phyloP scores from a whole-genome alignment of 768 basidiomycete genomes.

The Termitomyces sp. region DNA sequence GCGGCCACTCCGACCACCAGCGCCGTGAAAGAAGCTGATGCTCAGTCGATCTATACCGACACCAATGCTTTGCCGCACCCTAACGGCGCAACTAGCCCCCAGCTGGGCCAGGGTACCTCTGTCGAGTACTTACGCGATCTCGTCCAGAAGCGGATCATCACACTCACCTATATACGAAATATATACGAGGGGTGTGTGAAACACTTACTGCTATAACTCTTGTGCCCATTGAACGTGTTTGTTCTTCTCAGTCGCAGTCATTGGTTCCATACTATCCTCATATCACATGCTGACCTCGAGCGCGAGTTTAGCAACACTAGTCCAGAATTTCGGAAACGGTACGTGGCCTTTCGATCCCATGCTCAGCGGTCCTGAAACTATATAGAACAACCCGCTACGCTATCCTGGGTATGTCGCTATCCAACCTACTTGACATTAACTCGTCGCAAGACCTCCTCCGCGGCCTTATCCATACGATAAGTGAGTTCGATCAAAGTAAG shows the following conservation, averaged over 20 bases:
- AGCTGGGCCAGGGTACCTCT: conserved; percentile 58
- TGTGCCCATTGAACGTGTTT: neutral
- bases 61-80: conserved; percentile 24
- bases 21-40: conserved; percentile 63
- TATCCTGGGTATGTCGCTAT: conserved; percentile 82
- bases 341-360: conserved; percentile 13
- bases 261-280: conserved; percentile 86
- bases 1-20: conserved; percentile 36
- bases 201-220: neutral
- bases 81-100: conserved; percentile 37
- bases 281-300: conserved; percentile 70
- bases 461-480: conserved; percentile 62
- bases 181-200: conserved; percentile 77
- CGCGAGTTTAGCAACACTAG: conserved; percentile 74
- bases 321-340: conserved; percentile 76
- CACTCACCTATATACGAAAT: conserved; percentile 78
- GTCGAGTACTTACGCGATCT: conserved; percentile 76
- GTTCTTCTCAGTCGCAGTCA: conserved; percentile 56
- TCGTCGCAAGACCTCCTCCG: conserved; percentile 78
- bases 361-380: neutral
- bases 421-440: conserved; percentile 74
- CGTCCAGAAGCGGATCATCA: conserved; percentile 79
- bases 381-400: conserved; percentile 77
- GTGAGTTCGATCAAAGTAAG: conserved; percentile 75
- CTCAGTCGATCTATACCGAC: conserved; percentile 58